phyloP scores from a whole-genome alignment of 345 rosid species.

The Salix koriyanagi region DNA sequence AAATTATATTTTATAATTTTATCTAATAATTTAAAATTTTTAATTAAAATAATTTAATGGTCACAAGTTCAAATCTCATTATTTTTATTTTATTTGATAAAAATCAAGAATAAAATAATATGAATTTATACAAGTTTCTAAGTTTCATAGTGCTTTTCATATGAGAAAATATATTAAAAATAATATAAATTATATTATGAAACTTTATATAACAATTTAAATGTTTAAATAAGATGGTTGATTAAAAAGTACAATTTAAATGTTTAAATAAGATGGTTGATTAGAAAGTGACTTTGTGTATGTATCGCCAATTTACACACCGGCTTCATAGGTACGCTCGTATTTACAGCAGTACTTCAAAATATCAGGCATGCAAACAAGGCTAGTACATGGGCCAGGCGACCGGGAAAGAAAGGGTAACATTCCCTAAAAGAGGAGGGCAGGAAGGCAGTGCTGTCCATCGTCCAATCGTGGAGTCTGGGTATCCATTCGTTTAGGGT shows the following conservation, averaged over 20 bases:
- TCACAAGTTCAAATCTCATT: no score
- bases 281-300: neutral
- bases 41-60: no score
- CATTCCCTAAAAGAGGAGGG: conserved; percentile 21
- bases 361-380: neutral
- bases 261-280: no score
- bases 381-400: neutral
- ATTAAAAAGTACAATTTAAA: neutral
- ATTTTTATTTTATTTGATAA: no score
- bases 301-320: neutral
- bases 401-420: neutral
- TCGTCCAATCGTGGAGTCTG: conserved; percentile 27
- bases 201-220: no score
- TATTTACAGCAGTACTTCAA: neutral
- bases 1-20: no score
- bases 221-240: no score
- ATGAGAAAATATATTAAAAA: no score
- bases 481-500: conserved; percentile 10
- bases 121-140: fast-evolving
- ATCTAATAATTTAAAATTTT: no score
- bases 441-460: neutral
- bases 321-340: neutral
- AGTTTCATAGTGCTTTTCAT: no score
- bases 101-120: no score
- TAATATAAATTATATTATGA: no score